These are phyloP conservation scores for Pascua sp. DNA, from an alignment of 1,284 basidiomycete species.

Conservation along the genomic window DNA sequence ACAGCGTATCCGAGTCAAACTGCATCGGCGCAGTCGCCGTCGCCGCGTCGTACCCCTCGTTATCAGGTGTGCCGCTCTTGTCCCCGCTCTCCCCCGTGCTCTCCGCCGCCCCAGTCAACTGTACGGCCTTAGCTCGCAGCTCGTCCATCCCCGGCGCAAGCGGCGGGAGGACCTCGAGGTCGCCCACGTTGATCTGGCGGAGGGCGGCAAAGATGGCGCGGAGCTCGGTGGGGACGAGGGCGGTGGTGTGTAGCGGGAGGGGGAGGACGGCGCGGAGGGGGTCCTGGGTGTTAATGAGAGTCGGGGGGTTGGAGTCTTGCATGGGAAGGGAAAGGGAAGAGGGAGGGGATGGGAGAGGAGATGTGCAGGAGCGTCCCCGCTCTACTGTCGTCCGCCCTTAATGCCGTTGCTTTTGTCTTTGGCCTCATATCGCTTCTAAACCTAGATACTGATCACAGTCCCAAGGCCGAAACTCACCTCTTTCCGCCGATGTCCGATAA, in stretches of 20 bases:
- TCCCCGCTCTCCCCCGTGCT: background rate
- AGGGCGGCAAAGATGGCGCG: slow-evolving; percentile 36
- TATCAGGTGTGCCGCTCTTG: slow-evolving; percentile 1
- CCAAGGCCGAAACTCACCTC: slow-evolving; percentile 25
- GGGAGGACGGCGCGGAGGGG: slow-evolving; percentile 44
- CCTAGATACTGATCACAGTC: too few species aligned
- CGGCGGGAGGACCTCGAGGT: slow-evolving; percentile 24
- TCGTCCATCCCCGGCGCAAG: slow-evolving; percentile 28
- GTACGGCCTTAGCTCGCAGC: slow-evolving; percentile 19
- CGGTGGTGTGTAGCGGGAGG: slow-evolving; percentile 43
- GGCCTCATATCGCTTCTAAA: too few species aligned
- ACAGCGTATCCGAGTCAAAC: slow-evolving; percentile 45
- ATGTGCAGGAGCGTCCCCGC: too few species aligned
- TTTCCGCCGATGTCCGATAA: slow-evolving; percentile 42
- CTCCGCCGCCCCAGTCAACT: background rate
- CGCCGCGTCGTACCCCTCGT: slow-evolving; percentile 6
- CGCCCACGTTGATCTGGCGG: slow-evolving; percentile 8
- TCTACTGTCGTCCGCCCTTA: too few species aligned
- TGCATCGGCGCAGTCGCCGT: background rate
- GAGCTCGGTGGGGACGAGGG: slow-evolving; percentile 39
- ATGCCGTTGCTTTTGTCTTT: too few species aligned
- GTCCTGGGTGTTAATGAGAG: slow-evolving; percentile 31
- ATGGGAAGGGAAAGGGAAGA: background rate
- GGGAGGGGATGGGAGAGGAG: background rate
- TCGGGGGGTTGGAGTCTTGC: background rate